A percentile compares a stretch with the other conserved stretches of the same genome.
phyloP scores from a whole-genome alignment of 176 grass and related monocot genomes.

The Hsuehochloa calcarea region DNA sequence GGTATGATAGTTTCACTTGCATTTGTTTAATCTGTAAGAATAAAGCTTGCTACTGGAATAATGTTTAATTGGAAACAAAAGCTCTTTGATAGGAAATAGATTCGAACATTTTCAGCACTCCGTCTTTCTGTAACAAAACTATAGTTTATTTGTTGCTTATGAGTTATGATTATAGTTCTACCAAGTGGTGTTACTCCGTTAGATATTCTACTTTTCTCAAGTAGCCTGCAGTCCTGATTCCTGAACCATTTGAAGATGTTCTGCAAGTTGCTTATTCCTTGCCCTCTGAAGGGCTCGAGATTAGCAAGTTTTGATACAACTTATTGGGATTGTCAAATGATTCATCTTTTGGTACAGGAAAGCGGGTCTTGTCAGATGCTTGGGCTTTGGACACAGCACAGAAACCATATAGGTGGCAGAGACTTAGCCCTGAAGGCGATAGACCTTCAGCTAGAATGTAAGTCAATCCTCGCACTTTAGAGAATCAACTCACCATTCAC shows the following conservation, averaged over 20 bases:
- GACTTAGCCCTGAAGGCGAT: constrained; percentile 93
- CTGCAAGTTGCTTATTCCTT: background rate
- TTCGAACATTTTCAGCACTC: background rate
- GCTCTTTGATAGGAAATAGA: background rate
- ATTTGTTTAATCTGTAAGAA: background rate
- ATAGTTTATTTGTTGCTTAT: background rate
- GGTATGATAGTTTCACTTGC: background rate
- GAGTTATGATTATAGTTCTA: constrained; percentile 19
- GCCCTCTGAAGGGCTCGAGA: background rate
- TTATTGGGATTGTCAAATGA: constrained; percentile 10
- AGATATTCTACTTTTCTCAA: constrained; percentile 1
- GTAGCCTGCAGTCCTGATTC: background rate
- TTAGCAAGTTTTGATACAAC: background rate
- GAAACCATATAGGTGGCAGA: constrained; percentile 99
- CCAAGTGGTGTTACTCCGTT: background rate
- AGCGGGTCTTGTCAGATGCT: constrained; percentile 82
- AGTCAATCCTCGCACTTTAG: constrained; percentile 25
- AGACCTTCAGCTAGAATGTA: constrained; percentile 94
- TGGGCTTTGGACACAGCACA: constrained; percentile 97
- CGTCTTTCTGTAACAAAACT: background rate
- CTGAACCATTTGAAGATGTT: background rate
- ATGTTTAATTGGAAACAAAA: background rate
- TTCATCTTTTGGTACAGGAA: constrained; percentile 53
- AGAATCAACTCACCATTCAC: background rate
- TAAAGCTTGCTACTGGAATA: background rate